These are phyloP conservation scores for Teratosphaeria destructans DNA, from an alignment of 2,329 filamentous ascomycete genomes.

Conservation along the genomic window DNA sequence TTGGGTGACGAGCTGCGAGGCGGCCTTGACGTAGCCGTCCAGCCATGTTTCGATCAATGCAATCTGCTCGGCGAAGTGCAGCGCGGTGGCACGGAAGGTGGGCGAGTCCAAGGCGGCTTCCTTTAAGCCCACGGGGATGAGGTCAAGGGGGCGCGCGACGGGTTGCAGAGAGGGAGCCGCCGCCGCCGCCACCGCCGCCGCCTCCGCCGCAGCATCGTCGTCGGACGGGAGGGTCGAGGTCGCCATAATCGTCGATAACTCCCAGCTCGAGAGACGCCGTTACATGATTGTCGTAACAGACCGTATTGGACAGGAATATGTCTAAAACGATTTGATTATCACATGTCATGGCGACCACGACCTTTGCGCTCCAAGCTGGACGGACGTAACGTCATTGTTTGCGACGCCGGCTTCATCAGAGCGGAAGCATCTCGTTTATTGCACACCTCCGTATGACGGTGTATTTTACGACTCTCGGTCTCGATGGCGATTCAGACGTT, in stretches of 20 bases:
- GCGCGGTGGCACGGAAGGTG: conserved; percentile 77
- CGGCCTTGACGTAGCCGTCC: conserved; percentile 55
- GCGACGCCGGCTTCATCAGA: neutral
- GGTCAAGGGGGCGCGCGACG: conserved; percentile 10
- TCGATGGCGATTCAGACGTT: neutral
- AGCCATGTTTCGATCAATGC: conserved; percentile 91
- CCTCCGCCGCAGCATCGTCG: neutral
- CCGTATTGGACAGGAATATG: no score
- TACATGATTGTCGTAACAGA: neutral
- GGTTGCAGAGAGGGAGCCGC: neutral
- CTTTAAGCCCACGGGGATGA: conserved; percentile 71
- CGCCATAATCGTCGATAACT: neutral
- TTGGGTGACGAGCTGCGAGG: conserved; percentile 52
- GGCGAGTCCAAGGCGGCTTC: conserved; percentile 95
- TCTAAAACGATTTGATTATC: neutral
- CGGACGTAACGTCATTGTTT: neutral
- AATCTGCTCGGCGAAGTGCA: conserved; percentile 85
- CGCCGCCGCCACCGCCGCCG: neutral
- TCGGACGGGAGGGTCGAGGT: neutral
- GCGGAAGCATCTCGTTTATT: no score
- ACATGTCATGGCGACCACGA: neutral
- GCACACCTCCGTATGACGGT: neutral
- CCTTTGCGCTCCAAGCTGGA: neutral
- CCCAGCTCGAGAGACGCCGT: no score
- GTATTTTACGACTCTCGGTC: neutral